Evolutionary conservation across 306 rosid genomes (phyloP), one percentile per base, ranked within the genome.

Genomic region (Vicia villosa): DNA sequence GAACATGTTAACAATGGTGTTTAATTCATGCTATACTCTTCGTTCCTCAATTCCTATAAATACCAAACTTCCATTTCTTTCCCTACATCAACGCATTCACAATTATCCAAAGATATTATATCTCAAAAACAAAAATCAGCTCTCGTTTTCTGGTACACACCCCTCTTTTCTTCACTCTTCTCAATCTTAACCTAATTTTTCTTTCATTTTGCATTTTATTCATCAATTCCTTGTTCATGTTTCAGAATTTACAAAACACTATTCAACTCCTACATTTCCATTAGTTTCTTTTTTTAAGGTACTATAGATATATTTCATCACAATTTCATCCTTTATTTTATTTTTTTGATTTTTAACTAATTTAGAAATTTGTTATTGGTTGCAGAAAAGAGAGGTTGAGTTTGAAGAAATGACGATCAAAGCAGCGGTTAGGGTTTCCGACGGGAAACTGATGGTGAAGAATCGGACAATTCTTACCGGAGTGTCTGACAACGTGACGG

Each of bases 331-430:
- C 10, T 21, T 16, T 11, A 61, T 37, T 17, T 63, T 10, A 0
- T 1, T 20, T 21, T 12, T 1, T 37, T 7, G 2, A 2, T 7
- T 16, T 47, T 19, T 9, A 5, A 4, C 2, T 52, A 9, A 49
- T 37, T 10, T 68, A n/a, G 1, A 5, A 14, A 16, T 56, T 4
- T 15, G 1, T 19, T 50, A 61, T 32, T 8, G 7, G 43, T 14
- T 57, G 56, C 81, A 88, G 98, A 52, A 38, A 28, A 51, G 54
- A 30, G 20, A 70, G 8, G 32, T 26, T 4, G 57, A 63, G 28
- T 60, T 3, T 0, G 74, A 49, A 47, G 70, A 68, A 43, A 93
- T 94, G 99, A 94, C 99, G 32, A 94, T 94, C 70, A 94, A 83
- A 61, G 83, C 81, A 19, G 76, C 80, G 5, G 78, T 94, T 55